Conservation (phyloP, 2,329 filamentous ascomycete genomes). For the Trichoderma sp. region DNA sequence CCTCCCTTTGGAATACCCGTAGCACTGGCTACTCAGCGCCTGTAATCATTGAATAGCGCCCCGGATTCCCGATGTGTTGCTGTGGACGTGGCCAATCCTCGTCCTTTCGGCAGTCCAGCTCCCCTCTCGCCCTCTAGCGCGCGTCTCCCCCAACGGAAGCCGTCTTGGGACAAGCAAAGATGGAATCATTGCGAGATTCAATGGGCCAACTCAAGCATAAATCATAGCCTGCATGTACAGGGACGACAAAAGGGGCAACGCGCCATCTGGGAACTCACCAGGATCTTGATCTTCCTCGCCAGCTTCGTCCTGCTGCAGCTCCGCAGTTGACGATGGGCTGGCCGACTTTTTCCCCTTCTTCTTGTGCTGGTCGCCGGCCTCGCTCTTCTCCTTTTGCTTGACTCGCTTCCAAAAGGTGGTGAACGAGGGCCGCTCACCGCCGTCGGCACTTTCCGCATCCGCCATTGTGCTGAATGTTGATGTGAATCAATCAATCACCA, state of each 20-base stretch:
- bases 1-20: background rate
- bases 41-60: background rate
- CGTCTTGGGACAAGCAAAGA: background rate
- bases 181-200: background rate
- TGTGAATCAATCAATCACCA: background rate
- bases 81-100: background rate
- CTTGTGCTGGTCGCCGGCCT: background rate
- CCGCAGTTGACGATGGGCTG: background rate
- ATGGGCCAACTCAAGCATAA: slow-evolving; percentile 5
- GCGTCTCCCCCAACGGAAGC: background rate
- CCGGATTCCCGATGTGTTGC: background rate
- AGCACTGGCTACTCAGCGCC: background rate
- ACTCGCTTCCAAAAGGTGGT: slow-evolving; percentile 49
- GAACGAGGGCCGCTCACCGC: slow-evolving; percentile 45
- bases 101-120: background rate
- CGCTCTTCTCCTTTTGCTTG: slow-evolving; percentile 36
- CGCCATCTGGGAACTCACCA: slow-evolving; percentile 4
- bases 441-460: slow-evolving; percentile 17
- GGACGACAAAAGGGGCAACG: background rate
- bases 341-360: slow-evolving; percentile 1
- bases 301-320: background rate
- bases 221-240: background rate
- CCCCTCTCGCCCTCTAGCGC: background rate
- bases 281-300: background rate
- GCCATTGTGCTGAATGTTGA: slow-evolving; percentile 17